Base-by-base conservation (phyloP, 345 rosid species). In the Durio zibethinus region DNA sequence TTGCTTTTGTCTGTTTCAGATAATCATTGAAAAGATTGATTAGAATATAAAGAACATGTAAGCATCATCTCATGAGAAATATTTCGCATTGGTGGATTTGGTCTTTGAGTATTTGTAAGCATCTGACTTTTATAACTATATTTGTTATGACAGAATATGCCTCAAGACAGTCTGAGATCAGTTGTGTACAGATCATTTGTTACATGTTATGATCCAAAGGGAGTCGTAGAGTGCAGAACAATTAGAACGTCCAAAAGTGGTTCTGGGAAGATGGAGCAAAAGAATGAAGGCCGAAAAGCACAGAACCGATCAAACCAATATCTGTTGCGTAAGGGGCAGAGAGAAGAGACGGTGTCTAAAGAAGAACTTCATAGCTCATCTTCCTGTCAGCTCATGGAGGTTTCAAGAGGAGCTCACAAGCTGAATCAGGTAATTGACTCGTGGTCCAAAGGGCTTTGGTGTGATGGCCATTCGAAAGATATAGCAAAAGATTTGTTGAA, bases 121-220 rank as follows among this genome's bases (percentile, higher is more conserved):
- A 76, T 78, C 81, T 77, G 86, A 82, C 75, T 54, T 50, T 74
- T 79, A 66, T 78, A 75, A 81, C 66, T 61, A 0, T 73, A 20
- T 72, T 77, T 63, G 76, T 21, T n/a, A n/a, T 74, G 12, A 52
- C 77, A 88, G 88, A 85, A 86, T 77, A 96, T 96, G 99, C 89
- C 89, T 77, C 89, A 75, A 82, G 90, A 88, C 62, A 79, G 86
- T 79, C 71, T 87, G 64, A 83, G 85, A 87, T 88, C 92, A 73
- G 82, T 79, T 74, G 91, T 83, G 66, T 96, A 91, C 78, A 92
- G 92, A 88, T 85, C 98, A 76, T 94, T 95, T 71, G 84, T 92
- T 82, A 88, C 87, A 35, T 95, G 99, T 76, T 91, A 89, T 82
- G 99, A 93, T 89, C 89, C 98, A 36, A 87, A 86, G 81, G 98